Evolutionary conservation across 495 filamentous ascomycete genomes (phyloP), one percentile per base, ranked within the genome.

Genomic region (Mytilinidion resinicola): DNA sequence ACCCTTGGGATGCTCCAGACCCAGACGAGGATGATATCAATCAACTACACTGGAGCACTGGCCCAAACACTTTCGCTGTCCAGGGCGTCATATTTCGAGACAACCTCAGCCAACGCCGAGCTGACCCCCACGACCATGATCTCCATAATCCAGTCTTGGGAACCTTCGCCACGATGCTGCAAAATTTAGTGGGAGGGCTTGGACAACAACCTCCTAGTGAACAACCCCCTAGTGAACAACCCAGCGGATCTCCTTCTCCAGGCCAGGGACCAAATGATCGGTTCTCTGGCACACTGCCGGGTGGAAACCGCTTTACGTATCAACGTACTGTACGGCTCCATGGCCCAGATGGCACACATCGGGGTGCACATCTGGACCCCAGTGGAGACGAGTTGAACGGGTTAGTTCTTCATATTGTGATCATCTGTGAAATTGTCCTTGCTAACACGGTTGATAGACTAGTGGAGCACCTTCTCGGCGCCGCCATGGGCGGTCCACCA

Each of bases 1-100:
- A 69, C 39, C 76, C 69, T 15, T 72, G 66, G 57, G 49, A 55
- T 50, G 62, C 64, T 21, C 68, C 72, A 7, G 73, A 75, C 57
- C 70, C 73, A 37, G 71, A 76, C 30, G 72, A 75, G 42, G 66
- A 63, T 33, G 73, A 75, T 57, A 71, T 76, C 19, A 69, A 70
- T 42, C 53, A 65, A 21, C 49, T 76, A 7, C 62, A 65, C 42
- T 74, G 64, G 63, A 62, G 59, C 44, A 60, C 71, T 19, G 71
- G 68, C 20, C 75, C 76, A 7, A 62, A 65, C 39, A 52, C 63
- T 37, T 60, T 74, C 42, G 51, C 67, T 17, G 65, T 73, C 38
- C 60, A 58, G 42, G 66, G 66, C 36, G 70, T 69, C 1, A 67
- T 69, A 21, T 66, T 62, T 58, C 58, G 66, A 55, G 69, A 70